Evolutionary conservation across 2,329 filamentous ascomycete species (phyloP), one percentile per base, ranked within the genome.

Genomic region (Didymosphaeria variabile): DNA sequence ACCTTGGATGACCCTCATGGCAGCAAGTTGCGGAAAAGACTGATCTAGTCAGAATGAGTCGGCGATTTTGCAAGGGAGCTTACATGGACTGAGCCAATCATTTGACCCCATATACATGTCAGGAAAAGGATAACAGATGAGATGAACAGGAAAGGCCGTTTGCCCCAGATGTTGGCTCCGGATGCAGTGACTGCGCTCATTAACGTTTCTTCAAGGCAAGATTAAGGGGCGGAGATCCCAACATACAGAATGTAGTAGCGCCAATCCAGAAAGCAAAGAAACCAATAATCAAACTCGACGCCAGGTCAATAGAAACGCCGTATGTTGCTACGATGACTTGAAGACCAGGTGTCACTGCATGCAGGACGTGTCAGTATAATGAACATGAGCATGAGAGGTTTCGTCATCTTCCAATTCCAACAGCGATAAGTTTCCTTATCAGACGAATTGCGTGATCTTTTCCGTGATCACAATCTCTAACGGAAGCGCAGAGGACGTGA

Each of bases 1-100:
- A 26, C 94, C 94, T 77, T 97, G 94, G 52, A 97, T 85, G 53
- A 96, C 86, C 26, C 94, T 86, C 34, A 94, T 76, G 23, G 73
- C 70, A 5, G 76, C 77, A 29, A 81, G 66, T 5, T 78, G 80
- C 6, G 67, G 47, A 57, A 80, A 81, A 5, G 74, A 77, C 70
- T 78, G 49, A 3, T 5, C 12, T 45, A 8, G 52, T 65, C 10
- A 63, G 50, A 40, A 5, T 15, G 38, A 57, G 13, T 19, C 12
- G 9, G 15, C 13, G 4, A n/a, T 26, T 1, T 23, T 40, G 21
- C 21, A 19, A 31, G 13, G 9, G 9, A 21, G 8, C 42, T 31
- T 57, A 47, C 40, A 36, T 34, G 40, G 10, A 51, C 38, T n/a
- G 42, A 19, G 15, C 34, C 54, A 17, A 56, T 47, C 54, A 49